These are phyloP conservation scores for Gliomastix tumulicola DNA, from an alignment of 2,329 filamentous ascomycete genomes.

Conservation along the genomic window DNA sequence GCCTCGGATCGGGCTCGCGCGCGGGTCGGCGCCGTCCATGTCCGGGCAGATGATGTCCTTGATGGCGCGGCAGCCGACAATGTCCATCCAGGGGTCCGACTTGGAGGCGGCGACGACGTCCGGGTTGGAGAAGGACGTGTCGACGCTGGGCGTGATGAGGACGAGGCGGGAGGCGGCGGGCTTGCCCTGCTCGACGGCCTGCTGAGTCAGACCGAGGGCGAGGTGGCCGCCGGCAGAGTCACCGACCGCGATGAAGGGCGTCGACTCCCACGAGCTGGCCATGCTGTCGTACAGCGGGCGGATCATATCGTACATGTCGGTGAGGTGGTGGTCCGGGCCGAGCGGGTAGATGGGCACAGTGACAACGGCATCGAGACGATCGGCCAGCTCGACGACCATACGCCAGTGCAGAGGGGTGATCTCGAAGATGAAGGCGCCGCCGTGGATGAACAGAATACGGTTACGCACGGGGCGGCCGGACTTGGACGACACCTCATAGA, in stretches of 20 bases:
- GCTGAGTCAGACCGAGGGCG: constrained; percentile 19
- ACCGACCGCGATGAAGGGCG: constrained; percentile 19
- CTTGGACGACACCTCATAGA: constrained; percentile 21
- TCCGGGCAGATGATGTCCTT: constrained; percentile 16
- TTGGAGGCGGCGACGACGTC: constrained; percentile 13
- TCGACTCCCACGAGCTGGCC: constrained; percentile 12
- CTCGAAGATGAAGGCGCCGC: constrained; percentile 21
- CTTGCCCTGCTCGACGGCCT: constrained; percentile 13
- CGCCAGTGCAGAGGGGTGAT: constrained; percentile 18
- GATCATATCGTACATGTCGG: constrained; percentile 20
- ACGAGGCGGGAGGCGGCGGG: constrained; percentile 17
- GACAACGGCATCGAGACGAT: constrained; percentile 19
- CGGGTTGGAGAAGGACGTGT: constrained; percentile 18
- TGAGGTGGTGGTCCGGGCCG: constrained; percentile 19
- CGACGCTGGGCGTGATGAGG: constrained; percentile 19
- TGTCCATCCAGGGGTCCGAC: constrained; percentile 18
- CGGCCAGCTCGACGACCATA: constrained; percentile 15
- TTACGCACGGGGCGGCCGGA: constrained; percentile 16
- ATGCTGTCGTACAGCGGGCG: constrained; percentile 22
- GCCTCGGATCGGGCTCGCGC: constrained; percentile 20
- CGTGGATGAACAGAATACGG: constrained; percentile 21
- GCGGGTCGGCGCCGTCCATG: constrained; percentile 14
- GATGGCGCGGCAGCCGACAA: constrained; percentile 15
- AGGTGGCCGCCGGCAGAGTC: constrained; percentile 22
- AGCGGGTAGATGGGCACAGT: constrained; percentile 23